Evolutionary conservation across 441 rosid species (phyloP), one percentile per base, ranked within the genome.

Genomic region (Croton laevigatus): DNA sequence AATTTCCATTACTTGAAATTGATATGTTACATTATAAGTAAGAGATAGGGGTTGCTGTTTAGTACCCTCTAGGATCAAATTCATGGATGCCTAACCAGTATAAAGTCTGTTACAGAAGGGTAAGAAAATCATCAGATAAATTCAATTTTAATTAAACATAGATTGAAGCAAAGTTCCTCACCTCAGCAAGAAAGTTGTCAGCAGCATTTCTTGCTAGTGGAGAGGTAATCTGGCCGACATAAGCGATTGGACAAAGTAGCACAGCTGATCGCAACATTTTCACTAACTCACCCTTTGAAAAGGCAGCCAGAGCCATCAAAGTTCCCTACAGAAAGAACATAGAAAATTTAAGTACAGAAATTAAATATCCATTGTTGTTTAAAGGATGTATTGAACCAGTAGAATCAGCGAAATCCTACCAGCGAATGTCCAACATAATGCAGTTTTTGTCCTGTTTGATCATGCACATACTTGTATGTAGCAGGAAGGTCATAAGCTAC

Each of bases 391-490:
- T 19, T 19, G 38, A 38, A 32, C 19, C 38, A 16, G 42, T 14
- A 14, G 37, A 4, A 0, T 6, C 9, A 5, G 17, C 8, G 44
- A 14, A 23, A 59, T 27, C 76, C 68, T 27, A 89, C 97, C 92
- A 81, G 75, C 27, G 98, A 91, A 75, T 91, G 98, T n/a, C 97
- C 97, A 20, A 94, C 86, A 76, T 91, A 91, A 63, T 91, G 84
- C 63, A 89, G 78, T 78, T 89, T 91, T 75, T 85, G 91, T 64
- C 88, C 94, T 19, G 93, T 85, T 66, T 83, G 83, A 65, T 52
- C 59, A 62, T 83, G 73, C 49, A 90, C 82, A 72, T 81, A 86
- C 59, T 83, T 78, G 65, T 89, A 81, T 71, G 86, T 65, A 14
- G 97, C 92, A 16, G 96, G 97, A 12, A 90, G 74, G 71, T 90